phyloP scores from a whole-genome alignment of 225 moss, liverwort and hornwort species.

The Sphagnum tenellum region DNA sequence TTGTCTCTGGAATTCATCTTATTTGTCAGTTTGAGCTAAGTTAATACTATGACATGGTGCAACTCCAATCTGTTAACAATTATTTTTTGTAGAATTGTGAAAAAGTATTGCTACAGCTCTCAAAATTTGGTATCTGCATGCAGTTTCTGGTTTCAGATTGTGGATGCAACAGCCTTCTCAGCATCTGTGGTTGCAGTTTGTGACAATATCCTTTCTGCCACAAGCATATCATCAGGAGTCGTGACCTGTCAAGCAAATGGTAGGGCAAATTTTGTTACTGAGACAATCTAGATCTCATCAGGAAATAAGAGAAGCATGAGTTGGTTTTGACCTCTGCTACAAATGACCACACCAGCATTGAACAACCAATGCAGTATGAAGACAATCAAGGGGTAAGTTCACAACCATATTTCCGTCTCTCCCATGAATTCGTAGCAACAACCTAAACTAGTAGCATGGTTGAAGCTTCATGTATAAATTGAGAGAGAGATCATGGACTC shows the following conservation, averaged over 20 bases:
- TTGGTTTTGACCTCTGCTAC: neutral
- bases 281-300: neutral
- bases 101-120: too few relatives aligned
- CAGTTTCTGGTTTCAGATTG: too few relatives aligned
- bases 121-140: too few relatives aligned
- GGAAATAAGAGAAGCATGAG: neutral
- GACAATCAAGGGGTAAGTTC: neutral
- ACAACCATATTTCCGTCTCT: too few relatives aligned
- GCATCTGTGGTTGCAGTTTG: conserved; percentile 20
- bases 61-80: too few relatives aligned
- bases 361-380: neutral
- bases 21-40: too few relatives aligned
- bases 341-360: neutral
- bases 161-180: conserved; percentile 1
- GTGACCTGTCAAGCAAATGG: conserved; percentile 38
- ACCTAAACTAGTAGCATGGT: neutral
- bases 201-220: conserved; percentile 65
- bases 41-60: too few relatives aligned
- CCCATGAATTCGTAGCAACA: too few relatives aligned
- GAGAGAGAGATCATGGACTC: neutral
- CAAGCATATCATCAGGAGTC: conserved; percentile 63
- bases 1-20: too few relatives aligned
- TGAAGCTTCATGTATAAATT: neutral
- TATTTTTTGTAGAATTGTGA: too few relatives aligned
- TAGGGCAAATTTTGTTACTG: too few relatives aligned